phyloP scores from a whole-genome alignment of 352 stramenopile species.

The Thraustochytrium sp. region DNA sequence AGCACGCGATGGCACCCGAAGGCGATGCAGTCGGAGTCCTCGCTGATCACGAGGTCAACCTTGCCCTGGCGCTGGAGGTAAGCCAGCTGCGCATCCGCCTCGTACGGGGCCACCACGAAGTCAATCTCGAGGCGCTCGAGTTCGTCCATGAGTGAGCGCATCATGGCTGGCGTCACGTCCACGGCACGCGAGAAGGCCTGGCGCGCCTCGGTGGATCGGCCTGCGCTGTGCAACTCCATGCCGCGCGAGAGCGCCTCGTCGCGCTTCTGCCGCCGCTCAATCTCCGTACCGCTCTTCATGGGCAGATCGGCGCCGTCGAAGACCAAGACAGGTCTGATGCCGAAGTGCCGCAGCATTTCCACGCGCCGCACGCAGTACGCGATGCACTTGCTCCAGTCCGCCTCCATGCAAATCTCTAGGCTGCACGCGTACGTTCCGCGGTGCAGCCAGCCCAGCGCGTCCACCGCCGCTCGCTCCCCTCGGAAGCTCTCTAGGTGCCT shows the following conservation, averaged over 20 bases:
- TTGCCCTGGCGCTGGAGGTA: conserved; percentile 73
- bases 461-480: conserved; percentile 43
- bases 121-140: conserved; percentile 58
- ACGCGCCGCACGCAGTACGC: conserved; percentile 77
- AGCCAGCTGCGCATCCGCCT: conserved; percentile 94
- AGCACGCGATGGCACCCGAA: conserved; percentile 84
- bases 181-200: conserved; percentile 54
- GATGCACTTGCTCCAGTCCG: conserved; percentile 59
- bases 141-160: conserved; percentile 51
- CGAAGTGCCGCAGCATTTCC: conserved; percentile 69
- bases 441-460: conserved; percentile 63
- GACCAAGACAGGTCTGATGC: conserved; percentile 77
- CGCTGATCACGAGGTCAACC: conserved; percentile 88
- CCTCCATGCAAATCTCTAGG: conserved; percentile 65
- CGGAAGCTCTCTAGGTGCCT: conserved; percentile 66
- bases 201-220: conserved; percentile 48
- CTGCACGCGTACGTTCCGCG: conserved; percentile 77
- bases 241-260: conserved; percentile 22
- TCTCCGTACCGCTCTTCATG: conserved; percentile 65
- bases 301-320: conserved; percentile 85
- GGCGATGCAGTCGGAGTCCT: conserved; percentile 90
- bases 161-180: conserved; percentile 58
- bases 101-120: conserved; percentile 93
- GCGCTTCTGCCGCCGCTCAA: not conserved
- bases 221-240: conserved; percentile 48